Base-by-base conservation (phyloP, 2,329 filamentous ascomycete genomes). In the Blumeria graminis region DNA sequence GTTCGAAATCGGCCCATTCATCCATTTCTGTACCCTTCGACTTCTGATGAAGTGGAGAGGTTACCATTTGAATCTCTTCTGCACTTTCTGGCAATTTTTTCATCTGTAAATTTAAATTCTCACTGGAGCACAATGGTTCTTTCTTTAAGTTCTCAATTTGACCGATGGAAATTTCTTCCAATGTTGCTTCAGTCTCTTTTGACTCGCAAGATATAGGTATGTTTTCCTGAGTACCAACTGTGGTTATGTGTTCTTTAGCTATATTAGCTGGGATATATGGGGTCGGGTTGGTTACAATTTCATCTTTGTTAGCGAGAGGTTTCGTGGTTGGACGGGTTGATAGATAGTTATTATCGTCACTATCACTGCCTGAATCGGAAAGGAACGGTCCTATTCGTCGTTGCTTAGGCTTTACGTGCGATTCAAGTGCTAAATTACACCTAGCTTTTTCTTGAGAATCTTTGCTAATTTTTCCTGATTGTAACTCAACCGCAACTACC, bases 291-390 rank as follows among this genome's bases (percentile, higher is more conserved):
- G 9, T 18, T 16, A 5, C 14, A 18, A 6, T 18, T 16, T 43
- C 14, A 7, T 14, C 39, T 43, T 43, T 43, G 3, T 43, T 43
- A n/a, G 39, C 18, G n/a, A n/a, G 14, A 14, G 18, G 9, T 43
- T 43, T 18, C 18, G 18, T n/a, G 1, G 13, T n/a, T 16, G 18
- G 14, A 43, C 1, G n/a, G 8, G 39, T 14, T 22, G 46, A n/a
- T 6, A 48, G 50, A 55, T 57, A 58, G 4, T 60, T 57, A 13
- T 56, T 28, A 16, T 69, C 68, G 51, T 76, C 78, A 55, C 72
- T 75, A 53, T 80, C 77, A 54, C 72, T 75, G 52, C 80, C 77
- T 0, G 83, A 86, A 59, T 87, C 82, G 57, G 84, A 76, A 43
- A 88, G 65, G 62, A 89, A 89, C 0, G 82, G 82, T 0, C 78